Base-by-base conservation (phyloP, 441 rosid genomes). In the Raphanus hybrid region DNA sequence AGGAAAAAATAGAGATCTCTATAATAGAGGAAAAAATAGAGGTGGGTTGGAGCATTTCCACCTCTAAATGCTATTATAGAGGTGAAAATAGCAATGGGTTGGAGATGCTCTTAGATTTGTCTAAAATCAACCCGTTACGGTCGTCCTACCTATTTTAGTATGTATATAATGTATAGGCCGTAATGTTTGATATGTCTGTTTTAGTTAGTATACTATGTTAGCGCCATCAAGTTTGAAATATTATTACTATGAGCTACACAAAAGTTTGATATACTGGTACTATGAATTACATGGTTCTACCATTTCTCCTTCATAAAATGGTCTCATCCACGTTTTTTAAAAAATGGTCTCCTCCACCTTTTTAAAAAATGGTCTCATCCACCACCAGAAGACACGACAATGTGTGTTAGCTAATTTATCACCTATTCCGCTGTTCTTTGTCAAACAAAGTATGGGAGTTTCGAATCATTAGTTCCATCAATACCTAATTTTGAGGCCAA, bases 91-190 rank as follows among this genome's bases (percentile, higher is more conserved):
- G n/a, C n/a, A n/a, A n/a, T n/a, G n/a, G n/a, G n/a, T n/a, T n/a
- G n/a, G n/a, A n/a, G n/a, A n/a, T n/a, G n/a, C n/a, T 12, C 50
- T 6, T 71, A 59, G 74, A 73, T 67, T 67, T 34, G 50, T 67
- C 70, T 52, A 3, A 26, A 15, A 60, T 61, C 18, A 60, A 67
- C 69, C 54, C 55, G 55, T 72, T 58, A 50, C 35, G 15, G 48
- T 32, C 39, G 20, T 37, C 69, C 65, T 59, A 20, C 64, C 48
- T 26, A 77, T 64, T 35, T 71, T n/a, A 32, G 69, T 18, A 70
- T 71, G 11, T 55, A 16, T 64, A 8, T 57, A 37, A 18, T 6
- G 52, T 15, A 2, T 3, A 54, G 58, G 58, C 23, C 23, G 10
- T 16, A 23, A 16, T 3, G 27, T 8, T 55, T 55, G 8, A 55